Evolutionary conservation across 2,329 filamentous ascomycete genomes (phyloP), one percentile per base, ranked within the genome.

Genomic region (Colletotrichum limetticola): DNA sequence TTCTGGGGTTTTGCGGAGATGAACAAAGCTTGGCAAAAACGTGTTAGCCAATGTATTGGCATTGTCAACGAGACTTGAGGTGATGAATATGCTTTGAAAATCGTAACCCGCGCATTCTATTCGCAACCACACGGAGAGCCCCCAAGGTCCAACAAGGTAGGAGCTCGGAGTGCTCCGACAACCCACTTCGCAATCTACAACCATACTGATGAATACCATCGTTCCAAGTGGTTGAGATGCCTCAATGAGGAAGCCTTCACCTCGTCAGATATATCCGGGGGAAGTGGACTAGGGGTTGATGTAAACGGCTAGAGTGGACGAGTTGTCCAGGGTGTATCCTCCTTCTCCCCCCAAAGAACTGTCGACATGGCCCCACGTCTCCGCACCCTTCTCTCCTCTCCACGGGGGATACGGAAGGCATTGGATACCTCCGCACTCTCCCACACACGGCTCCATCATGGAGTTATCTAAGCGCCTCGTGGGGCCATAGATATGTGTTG

Each of bases 341-440:
- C 46, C 22, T n/a, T 12, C 56, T 19, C 22, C 24, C 55, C 9
- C 42, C 30, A 46, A 42, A 60, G 35, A 24, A 59, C 37, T 16
- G 19, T 66, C 37, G 62, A 19, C 56, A 32, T 22, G 35, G 26
- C 68, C 53, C 68, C 68, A 71, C 68, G 62, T 24, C 62, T 71
- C 68, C 62, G 56, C 68, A 57, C 28, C 19, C 32, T 32, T 32
- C 37, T 16, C 37, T 42, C 16, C 37, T 7, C 68, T 71, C 68
- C 68, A 66, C 32, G 62, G 62, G 62, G 68, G 22, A 42, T 30
- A 66, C 53, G 61, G 55, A 66, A 66, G 67, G 61, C 37, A 59
- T 71, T 66, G 68, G 55, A 56, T 57, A 71, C 62, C 68, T 71
- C 62, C 68, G 68, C 68, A 70, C 66, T 63, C 56, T 56, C 68